These are phyloP conservation scores for Cystofilobasidium capitatum DNA, from an alignment of 768 basidiomycete genomes.

Conservation along the genomic window DNA sequence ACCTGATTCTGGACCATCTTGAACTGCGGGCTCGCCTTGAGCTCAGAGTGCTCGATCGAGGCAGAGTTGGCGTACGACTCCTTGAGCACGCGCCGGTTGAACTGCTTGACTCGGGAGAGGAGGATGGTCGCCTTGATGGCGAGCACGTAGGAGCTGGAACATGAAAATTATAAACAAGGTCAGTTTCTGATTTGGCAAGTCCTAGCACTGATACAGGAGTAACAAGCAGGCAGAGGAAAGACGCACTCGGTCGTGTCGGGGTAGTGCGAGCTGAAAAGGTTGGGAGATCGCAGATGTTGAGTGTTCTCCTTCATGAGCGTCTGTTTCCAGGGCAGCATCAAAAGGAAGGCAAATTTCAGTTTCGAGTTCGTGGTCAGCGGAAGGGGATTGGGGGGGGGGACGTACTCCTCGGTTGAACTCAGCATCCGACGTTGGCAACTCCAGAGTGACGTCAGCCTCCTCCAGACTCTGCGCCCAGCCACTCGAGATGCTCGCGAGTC, in stretches of 20 bases:
- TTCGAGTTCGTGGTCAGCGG: not conserved
- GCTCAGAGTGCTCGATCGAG: not conserved
- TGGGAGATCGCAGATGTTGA: constrained; percentile 17
- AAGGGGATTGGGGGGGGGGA: not conserved
- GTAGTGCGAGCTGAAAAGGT: constrained; percentile 20
- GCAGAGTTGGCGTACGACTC: not conserved
- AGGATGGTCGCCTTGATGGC: constrained; percentile 19
- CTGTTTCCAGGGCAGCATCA: no score
- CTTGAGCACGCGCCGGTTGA: constrained; percentile 24
- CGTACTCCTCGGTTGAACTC: constrained; percentile 3
- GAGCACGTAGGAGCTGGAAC: constrained; percentile 16
- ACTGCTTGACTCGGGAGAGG: constrained; percentile 21
- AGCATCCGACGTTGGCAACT: constrained; percentile 3
- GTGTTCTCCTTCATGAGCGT: constrained; percentile 11
- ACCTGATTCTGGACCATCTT: constrained; percentile 20
- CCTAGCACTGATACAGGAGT: no score
- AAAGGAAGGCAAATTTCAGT: not conserved
- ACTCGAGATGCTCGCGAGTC: not conserved
- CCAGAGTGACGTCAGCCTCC: constrained; percentile 18
- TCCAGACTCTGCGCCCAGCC: constrained; percentile 24
- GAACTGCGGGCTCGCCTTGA: constrained; percentile 4
- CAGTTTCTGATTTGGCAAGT: not conserved
- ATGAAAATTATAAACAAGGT: not conserved
- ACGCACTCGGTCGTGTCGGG: constrained; percentile 20
- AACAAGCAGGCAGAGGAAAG: not conserved